Evolutionary conservation across 129 eudicot species (phyloP).

Genomic region (Saussurea involucrata): DNA sequence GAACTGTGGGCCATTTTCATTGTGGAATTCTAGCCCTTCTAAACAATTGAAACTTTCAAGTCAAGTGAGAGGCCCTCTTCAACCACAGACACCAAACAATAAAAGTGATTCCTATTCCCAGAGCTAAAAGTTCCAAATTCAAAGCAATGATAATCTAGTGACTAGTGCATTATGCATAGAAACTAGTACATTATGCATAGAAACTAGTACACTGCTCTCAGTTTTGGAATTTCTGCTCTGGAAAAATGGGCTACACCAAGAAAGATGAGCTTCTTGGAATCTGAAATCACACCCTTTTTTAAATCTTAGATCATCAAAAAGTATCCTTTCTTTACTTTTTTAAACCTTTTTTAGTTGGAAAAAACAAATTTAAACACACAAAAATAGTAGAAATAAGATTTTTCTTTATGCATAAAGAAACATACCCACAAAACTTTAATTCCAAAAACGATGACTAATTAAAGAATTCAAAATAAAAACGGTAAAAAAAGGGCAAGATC

Average conservation of each 20-base stretch:
- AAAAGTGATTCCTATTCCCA: constrained; percentile 9
- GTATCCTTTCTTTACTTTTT: constrained; percentile 16
- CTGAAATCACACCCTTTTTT: constrained; percentile 22
- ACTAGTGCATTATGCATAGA: constrained; percentile 10
- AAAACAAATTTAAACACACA: constrained; percentile 7
- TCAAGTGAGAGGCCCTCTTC: constrained; percentile 24
- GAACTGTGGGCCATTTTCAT: too few relatives aligned
- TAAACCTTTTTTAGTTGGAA: constrained; percentile 14
- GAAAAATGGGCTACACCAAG: constrained; percentile 30
- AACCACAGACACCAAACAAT: constrained; percentile 23
- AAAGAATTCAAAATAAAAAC: not conserved
- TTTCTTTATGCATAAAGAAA: constrained; percentile 32
- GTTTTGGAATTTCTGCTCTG: constrained; percentile 1
- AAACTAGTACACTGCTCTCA: constrained; percentile 14
- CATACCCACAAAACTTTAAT: constrained; percentile 20
- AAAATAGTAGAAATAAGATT: not conserved
- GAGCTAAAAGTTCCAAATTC: constrained; percentile 7
- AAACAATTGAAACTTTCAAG: constrained; percentile 9
- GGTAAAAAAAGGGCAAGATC: constrained; percentile 22
- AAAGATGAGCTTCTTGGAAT: constrained; percentile 31
- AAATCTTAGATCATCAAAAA: constrained; percentile 27
- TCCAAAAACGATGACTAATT: constrained; percentile 8
- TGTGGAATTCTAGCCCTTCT: not conserved
- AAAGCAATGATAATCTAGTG: constrained; percentile 3
- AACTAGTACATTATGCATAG: constrained; percentile 9